These are phyloP conservation scores for Sonneratia alba DNA, from an alignment of 345 rosid genomes.

Conservation along the genomic window DNA sequence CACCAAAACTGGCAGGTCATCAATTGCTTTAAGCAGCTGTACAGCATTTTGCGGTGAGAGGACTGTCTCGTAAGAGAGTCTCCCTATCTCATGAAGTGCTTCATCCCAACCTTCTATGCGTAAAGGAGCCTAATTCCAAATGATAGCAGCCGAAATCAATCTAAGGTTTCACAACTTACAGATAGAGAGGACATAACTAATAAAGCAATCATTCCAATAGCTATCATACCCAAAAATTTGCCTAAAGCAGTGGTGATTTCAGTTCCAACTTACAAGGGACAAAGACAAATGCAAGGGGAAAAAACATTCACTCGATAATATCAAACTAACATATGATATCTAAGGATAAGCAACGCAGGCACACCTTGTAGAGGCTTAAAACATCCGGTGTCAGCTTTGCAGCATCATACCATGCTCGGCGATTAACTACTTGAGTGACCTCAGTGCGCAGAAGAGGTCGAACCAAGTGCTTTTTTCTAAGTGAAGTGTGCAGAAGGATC, in stretches of 20 bases:
- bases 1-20: constrained; percentile 62
- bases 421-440: constrained; percentile 86
- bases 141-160: neutral
- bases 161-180: too few relatives aligned
- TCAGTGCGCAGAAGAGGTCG: constrained; percentile 79
- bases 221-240: neutral
- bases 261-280: neutral
- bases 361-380: constrained; percentile 77
- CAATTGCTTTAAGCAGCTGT: constrained; percentile 53
- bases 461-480: constrained; percentile 92
- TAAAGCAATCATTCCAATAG: neutral
- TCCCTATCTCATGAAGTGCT: constrained; percentile 87
- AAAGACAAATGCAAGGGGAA: neutral
- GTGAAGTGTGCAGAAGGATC: constrained; percentile 74
- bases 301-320: neutral
- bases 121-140: constrained; percentile 54
- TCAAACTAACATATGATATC: neutral
- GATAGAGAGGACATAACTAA: neutral
- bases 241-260: neutral
- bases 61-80: constrained; percentile 71
- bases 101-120: constrained; percentile 94
- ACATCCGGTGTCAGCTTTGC: constrained; percentile 72
- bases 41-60: constrained; percentile 51
- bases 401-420: constrained; percentile 91
- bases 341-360: neutral